Evolutionary conservation across 192 early-diverging fungal species (phyloP), one percentile per base, ranked within the genome.

Genomic region (Backusella morwellensis): DNA sequence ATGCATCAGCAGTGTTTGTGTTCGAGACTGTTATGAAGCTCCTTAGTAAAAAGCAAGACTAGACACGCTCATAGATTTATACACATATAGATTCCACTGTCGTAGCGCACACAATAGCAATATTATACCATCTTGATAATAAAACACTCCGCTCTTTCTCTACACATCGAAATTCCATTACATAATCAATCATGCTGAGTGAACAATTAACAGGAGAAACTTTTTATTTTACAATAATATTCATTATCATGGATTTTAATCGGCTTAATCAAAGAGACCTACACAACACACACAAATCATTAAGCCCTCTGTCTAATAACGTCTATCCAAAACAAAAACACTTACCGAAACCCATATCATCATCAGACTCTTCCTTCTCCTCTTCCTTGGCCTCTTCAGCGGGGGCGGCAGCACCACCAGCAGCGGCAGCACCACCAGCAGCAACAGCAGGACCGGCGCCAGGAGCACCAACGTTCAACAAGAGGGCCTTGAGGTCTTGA

Each of bases 1-100:
- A 99, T 76, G 96, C 95, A 41, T 93, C 93, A 29, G 96, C 95
- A n/a, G 93, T 98, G 50, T 90, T 97, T 54, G 91, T 93, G 2
- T 97, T 93, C 88, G 96, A 98, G 73, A 88, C 88, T 29, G 88
- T 86, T 0, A 90, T 92, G 87, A 77, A 82, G n/a, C 3, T 80
- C 1, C 52, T 80, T 12, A 29, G 77, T 63, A 11, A 23, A 29
- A 29, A 63, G 9, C 8, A 63, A 63, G 56, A 63, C 9, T 63
- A 63, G 26, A 26, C 12, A 63, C 11, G 1, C 6, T 12, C 9
- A 50, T 50, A 50, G 15, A 50, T 50, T 19, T 19, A 50, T 50
- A 32, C 32, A 32, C 32, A 50, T 19, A 50, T 50, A 50, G 47
- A 50, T 50, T 50, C 17, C 17, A 50, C 19, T 50, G 47, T n/a